Base-by-base conservation (phyloP, 352 stramenopile species). In the Pythium rhizo-oryzae region DNA sequence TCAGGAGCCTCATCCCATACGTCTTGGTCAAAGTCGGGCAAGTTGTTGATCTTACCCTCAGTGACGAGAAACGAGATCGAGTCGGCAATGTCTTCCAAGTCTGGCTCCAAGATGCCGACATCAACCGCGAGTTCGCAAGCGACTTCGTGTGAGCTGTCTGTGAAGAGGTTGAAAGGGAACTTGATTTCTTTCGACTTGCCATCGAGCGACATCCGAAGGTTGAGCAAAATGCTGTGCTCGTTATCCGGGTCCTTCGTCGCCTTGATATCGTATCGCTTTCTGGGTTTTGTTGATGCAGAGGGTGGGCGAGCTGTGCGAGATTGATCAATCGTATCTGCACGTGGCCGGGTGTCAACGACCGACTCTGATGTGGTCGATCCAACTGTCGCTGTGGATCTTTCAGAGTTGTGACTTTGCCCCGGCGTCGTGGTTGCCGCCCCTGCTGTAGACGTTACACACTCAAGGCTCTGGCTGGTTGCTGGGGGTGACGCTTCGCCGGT, bases 121-220 rank as follows among this genome's bases (percentile, higher is more conserved):
- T 98, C 95, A 49, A 96, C 84, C 18, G 96, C 93, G 77, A 98
- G 90, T 82, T 98, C 95, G 55, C 94, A 97, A n/a, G 92, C 94
- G 47, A 98, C 92, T 74, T 98, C 90, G 59, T 98, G 88, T 18
- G 93, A 87, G 72, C 93, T 97, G 76, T 98, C 95, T 35, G 95
- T 89, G 24, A 98, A 97, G 53, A 98, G 76, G 74, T 98, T 96
- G 84, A 98, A 98, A 18, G 93, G 89, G 79, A 98, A 98, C 82
- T 98, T 96, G 63, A 98, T 97, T 63, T 98, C 96, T 75, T 98
- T 96, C n/a, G 91, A 97, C 75, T 97, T 96, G 72, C 91, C 87
- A 67, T 95, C 85, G 46, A 95, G 87, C 65, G 87, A 90, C 64
- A 95, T 88, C n/a, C 87, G 91, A 43, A 98, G 77, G 57, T 94